phyloP scores from a whole-genome alignment of 345 rosid genomes.

The Balakata baccata region DNA sequence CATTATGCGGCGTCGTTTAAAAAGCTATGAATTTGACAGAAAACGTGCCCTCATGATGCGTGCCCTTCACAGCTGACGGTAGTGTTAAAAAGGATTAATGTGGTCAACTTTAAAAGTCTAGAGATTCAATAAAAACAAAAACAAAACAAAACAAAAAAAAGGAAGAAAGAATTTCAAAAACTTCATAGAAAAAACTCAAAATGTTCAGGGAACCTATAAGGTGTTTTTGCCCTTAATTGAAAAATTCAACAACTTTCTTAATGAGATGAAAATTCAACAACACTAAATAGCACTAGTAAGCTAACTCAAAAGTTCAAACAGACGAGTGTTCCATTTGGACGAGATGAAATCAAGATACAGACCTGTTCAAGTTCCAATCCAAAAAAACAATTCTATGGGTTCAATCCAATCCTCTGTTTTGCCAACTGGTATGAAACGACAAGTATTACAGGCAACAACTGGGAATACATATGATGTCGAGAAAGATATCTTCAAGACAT shows the following conservation, averaged over 20 bases:
- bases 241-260: background rate
- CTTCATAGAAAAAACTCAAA: too few species aligned
- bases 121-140: too few species aligned
- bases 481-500: background rate
- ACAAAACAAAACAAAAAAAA: too few species aligned
- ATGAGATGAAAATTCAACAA: too few species aligned
- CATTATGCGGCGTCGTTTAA: too few species aligned
- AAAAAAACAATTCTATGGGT: background rate
- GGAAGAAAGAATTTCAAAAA: too few species aligned
- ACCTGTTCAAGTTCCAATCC: background rate
- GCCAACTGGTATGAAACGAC: background rate
- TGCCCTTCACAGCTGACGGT: too few species aligned
- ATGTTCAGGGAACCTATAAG: too few species aligned
- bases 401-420: conserved; percentile 1
- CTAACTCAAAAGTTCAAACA: background rate
- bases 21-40: too few species aligned
- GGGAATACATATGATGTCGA: background rate
- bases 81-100: too few species aligned
- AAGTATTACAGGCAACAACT: background rate
- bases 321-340: background rate
- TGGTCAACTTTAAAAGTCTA: too few species aligned
- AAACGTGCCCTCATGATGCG: too few species aligned
- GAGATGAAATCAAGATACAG: background rate
- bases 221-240: background rate
- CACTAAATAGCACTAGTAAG: background rate